Conservation (phyloP, 305 asterid genomes). For the Fraxinus xanthoxyloides region DNA sequence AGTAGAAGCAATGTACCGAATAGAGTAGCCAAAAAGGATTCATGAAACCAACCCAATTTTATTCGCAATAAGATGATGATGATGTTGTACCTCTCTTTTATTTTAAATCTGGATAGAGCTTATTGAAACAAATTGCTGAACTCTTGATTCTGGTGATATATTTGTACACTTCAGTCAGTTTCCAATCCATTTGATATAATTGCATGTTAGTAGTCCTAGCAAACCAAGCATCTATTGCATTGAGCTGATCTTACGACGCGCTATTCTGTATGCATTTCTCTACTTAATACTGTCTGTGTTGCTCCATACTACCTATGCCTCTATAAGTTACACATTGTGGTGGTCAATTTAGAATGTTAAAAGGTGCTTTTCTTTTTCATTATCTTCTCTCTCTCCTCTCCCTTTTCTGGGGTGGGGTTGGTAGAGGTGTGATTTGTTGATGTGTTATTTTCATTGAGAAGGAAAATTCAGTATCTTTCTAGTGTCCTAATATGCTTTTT, state of each 20-base stretch:
- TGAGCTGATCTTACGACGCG: background rate
- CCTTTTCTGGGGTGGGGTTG: background rate
- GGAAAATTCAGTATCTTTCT: background rate
- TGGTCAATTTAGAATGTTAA: background rate
- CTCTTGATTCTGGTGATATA: background rate
- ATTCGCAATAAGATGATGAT: background rate
- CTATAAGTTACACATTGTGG: background rate
- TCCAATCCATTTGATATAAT: background rate
- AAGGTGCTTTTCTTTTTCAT: background rate
- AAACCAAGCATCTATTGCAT: background rate
- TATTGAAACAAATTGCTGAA: background rate
- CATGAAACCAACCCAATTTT: background rate
- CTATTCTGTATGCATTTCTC: background rate
- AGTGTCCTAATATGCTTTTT: constrained; percentile 4
- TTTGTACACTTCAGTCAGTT: background rate
- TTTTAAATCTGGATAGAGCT: background rate
- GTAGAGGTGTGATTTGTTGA: constrained; percentile 2
- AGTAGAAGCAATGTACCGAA: background rate
- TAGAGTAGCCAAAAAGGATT: background rate
- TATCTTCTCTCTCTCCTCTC: background rate
- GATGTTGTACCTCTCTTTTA: background rate
- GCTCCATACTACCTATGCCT: background rate
- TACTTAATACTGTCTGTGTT: background rate
- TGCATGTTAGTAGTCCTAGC: constrained; percentile 5
- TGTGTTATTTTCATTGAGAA: background rate